Percentiles rank a stretch among this genome's conserved stretches.
These are phyloP conservation scores for Bruguiera sexangula DNA, from an alignment of 345 rosid genomes.

Conservation along the genomic window DNA sequence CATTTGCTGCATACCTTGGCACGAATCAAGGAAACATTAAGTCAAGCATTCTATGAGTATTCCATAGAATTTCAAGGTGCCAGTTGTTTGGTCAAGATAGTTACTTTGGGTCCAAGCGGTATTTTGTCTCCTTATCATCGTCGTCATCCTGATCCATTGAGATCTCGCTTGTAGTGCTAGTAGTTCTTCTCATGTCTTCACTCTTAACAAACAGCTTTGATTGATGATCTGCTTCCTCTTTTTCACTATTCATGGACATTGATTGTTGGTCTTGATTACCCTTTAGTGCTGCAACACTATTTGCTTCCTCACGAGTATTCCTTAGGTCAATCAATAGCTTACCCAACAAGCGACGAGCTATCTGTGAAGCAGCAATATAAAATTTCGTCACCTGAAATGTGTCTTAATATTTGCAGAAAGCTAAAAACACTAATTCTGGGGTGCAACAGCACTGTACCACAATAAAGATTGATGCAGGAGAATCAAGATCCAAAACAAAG, in stretches of 20 bases:
- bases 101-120: constrained; percentile 94
- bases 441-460: background rate
- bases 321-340: constrained; percentile 94
- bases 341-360: constrained; percentile 94
- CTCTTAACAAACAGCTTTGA: constrained; percentile 46
- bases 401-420: background rate
- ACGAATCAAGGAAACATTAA: constrained; percentile 11
- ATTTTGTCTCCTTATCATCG: constrained; percentile 89
- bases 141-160: constrained; percentile 80
- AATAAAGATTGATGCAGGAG: background rate
- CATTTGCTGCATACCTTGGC: constrained; percentile 95
- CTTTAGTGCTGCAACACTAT: constrained; percentile 80
- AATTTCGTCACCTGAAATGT: background rate
- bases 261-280: constrained; percentile 62
- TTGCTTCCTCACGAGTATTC: constrained; percentile 97
- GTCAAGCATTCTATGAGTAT: background rate
- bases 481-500: constrained; percentile 4
- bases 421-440: background rate
- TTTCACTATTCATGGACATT: constrained; percentile 39
- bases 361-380: constrained; percentile 36
- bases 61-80: background rate
- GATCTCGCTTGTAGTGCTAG: constrained; percentile 49
- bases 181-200: constrained; percentile 63
- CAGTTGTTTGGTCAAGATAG: constrained; percentile 4
- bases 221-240: constrained; percentile 51